A percentile compares a stretch with the other conserved stretches of the same genome.
Conservation (phyloP, 2,329 filamentous ascomycete species). For the Allantophomopsis cytisporea region DNA sequence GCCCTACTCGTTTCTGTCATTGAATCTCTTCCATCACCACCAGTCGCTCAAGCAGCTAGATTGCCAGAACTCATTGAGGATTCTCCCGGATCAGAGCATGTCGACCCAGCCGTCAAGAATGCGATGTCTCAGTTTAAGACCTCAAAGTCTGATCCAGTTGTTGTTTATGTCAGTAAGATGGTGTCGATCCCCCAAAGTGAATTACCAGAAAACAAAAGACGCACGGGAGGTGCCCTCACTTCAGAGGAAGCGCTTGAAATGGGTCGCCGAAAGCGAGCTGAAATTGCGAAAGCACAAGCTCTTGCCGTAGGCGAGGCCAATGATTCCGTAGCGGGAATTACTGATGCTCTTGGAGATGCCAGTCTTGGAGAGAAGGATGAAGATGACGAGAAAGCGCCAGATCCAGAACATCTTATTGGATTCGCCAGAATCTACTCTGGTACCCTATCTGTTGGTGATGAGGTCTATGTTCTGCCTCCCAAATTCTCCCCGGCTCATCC, state of each 20-base stretch:
- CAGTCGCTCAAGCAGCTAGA: conserved; percentile 63
- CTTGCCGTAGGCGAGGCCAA: conserved; percentile 11
- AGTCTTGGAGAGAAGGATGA: conserved; percentile 39
- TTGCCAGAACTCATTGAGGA: conserved; percentile 67
- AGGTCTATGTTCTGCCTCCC: conserved; percentile 79
- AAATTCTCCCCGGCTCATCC: conserved; percentile 82
- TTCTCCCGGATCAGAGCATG: conserved; percentile 62
- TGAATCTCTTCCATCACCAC: conserved; percentile 81
- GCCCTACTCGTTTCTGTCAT: conserved; percentile 88
- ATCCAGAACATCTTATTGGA: conserved; percentile 81
- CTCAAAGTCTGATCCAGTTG: conserved; percentile 58
- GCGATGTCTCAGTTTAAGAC: conserved; percentile 75
- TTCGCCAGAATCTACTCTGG: conserved; percentile 93
- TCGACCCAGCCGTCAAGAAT: conserved; percentile 56
- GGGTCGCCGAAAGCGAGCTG: conserved; percentile 76
- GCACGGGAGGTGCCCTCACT: conserved; percentile 56
- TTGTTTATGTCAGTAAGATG: conserved; percentile 98
- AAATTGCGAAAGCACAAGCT: conserved; percentile 69
- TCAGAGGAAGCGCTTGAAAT: conserved; percentile 84
- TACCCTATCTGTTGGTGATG: conserved; percentile 76
- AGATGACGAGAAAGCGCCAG: conserved; percentile 42
- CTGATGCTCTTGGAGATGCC: conserved; percentile 44
- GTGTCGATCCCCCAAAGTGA: conserved; percentile 90
- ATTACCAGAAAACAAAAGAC: conserved; percentile 71
- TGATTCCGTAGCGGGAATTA: conserved; percentile 27